Conservation (phyloP, 768 basidiomycete genomes). For the Podaxis sp. region DNA sequence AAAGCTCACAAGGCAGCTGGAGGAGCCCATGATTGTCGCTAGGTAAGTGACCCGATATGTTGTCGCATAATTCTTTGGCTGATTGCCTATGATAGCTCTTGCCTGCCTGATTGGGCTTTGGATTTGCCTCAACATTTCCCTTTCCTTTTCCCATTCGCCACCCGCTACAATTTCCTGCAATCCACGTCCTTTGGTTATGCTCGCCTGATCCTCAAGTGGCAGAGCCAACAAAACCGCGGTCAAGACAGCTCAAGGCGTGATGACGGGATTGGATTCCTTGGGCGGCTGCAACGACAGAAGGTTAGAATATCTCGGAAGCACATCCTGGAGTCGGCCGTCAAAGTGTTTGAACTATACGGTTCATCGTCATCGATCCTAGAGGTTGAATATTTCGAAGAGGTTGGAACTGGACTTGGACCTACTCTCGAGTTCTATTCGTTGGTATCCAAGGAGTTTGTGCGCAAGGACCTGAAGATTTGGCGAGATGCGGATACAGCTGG, state of each 20-base stretch:
- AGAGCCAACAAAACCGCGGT: conserved; percentile 78
- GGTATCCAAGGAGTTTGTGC: conserved; percentile 92
- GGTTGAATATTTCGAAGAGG: conserved; percentile 98
- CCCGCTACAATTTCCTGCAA: conserved; percentile 95
- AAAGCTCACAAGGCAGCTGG: conserved; percentile 94
- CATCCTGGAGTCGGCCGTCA: conserved; percentile 92
- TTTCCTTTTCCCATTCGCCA: conserved; percentile 98
- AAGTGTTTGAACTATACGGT: conserved; percentile 95
- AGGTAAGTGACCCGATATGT: conserved; percentile 50
- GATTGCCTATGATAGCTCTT: conserved; percentile 56
- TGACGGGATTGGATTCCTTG: conserved; percentile 90
- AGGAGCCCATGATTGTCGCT: conserved; percentile 99
- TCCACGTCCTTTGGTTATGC: conserved; percentile 98
- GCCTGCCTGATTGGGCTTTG: conserved; percentile 95
- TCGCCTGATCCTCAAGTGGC: conserved; percentile 92
- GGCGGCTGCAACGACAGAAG: conserved; percentile 91
- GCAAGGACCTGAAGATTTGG: conserved; percentile 89
- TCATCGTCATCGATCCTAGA: conserved; percentile 92
- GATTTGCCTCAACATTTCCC: conserved; percentile 96
- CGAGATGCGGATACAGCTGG: conserved; percentile 72
- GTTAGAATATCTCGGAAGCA: conserved; percentile 95
- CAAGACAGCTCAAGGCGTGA: conserved; percentile 82
- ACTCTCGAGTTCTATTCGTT: conserved; percentile 99
- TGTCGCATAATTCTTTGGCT: conserved; percentile 5
- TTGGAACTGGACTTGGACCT: conserved; percentile 95